Percentiles rank a stretch among this genome's conserved stretches.
Conservation (phyloP, 768 basidiomycete species). For the Leccinum subtestaceum region DNA sequence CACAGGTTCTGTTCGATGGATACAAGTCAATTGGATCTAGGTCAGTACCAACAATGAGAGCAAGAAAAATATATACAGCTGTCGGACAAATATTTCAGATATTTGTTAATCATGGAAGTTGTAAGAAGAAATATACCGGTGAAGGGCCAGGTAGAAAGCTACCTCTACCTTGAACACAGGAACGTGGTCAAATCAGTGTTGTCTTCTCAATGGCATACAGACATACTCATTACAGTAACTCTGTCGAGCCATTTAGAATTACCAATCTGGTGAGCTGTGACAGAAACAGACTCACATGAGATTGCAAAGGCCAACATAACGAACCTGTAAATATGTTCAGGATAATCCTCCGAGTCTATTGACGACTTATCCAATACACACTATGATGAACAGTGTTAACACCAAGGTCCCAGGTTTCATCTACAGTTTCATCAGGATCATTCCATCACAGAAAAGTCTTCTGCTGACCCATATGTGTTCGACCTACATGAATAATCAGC, state of each 20-base stretch:
- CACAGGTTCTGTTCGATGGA: not conserved
- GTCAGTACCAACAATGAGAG: not conserved
- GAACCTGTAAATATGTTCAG: not conserved
- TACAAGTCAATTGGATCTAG: not conserved
- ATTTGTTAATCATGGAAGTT: not conserved
- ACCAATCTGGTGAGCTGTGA: not conserved
- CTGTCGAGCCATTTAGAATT: not conserved
- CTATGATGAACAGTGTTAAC: not conserved
- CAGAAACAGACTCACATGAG: not conserved
- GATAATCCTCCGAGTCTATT: not conserved
- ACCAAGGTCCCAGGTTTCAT: not conserved
- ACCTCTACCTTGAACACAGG: not conserved
- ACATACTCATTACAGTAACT: not conserved
- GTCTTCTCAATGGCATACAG: not conserved
- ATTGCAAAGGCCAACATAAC: not conserved
- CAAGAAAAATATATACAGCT: not conserved
- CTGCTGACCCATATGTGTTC: not conserved
- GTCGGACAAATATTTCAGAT: not conserved
- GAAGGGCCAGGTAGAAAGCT: not conserved
- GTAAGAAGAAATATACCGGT: not conserved
- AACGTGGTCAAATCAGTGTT: not conserved
- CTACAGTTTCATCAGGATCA: not conserved
- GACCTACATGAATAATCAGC: not conserved
- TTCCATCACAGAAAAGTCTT: not conserved
- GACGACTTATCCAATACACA: not conserved